Percentiles rank a stretch among this genome's conserved stretches.
Conservation (phyloP, 352 stramenopile genomes). For the Pythium biforme region DNA sequence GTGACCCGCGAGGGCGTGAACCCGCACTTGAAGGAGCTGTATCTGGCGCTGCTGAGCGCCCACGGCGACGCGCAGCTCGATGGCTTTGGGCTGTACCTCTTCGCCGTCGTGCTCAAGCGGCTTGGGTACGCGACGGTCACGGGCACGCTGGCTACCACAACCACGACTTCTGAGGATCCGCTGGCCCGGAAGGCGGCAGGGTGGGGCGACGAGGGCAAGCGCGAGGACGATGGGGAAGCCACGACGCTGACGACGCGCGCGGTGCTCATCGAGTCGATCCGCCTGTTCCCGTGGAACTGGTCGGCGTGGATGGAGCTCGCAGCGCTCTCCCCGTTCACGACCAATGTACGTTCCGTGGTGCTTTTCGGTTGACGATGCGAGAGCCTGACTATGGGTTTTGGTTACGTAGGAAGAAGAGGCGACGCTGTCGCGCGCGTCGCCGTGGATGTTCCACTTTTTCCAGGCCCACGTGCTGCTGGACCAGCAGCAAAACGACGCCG, state of each 20-base stretch:
- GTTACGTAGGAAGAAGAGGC: conserved; percentile 53
- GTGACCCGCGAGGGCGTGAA: conserved; percentile 45
- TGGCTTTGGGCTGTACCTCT: conserved; percentile 79
- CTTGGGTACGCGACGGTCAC: conserved; percentile 63
- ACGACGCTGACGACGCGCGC: conserved; percentile 44
- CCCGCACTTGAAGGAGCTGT: conserved; percentile 73
- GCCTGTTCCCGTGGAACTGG: conserved; percentile 91
- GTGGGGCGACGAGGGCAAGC: conserved; percentile 11
- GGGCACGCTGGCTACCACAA: conserved; percentile 22
- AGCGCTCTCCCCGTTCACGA: conserved; percentile 62
- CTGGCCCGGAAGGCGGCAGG: background rate
- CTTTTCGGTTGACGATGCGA: too few relatives aligned
- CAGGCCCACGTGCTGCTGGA: conserved; percentile 78
- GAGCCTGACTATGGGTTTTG: too few relatives aligned
- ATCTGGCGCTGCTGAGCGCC: conserved; percentile 43
- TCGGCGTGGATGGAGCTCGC: conserved; percentile 96
- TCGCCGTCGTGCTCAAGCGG: conserved; percentile 67
- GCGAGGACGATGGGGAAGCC: conserved; percentile 1
- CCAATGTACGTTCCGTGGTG: conserved; percentile 29
- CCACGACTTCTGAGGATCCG: background rate
- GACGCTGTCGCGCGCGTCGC: conserved; percentile 41
- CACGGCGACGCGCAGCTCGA: conserved; percentile 62
- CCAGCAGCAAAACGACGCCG: conserved; percentile 75
- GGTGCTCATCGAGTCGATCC: conserved; percentile 72
- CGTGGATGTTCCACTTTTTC: conserved; percentile 86